These are phyloP conservation scores for Withania somnifera DNA, from an alignment of 305 asterid species.

Conservation along the genomic window DNA sequence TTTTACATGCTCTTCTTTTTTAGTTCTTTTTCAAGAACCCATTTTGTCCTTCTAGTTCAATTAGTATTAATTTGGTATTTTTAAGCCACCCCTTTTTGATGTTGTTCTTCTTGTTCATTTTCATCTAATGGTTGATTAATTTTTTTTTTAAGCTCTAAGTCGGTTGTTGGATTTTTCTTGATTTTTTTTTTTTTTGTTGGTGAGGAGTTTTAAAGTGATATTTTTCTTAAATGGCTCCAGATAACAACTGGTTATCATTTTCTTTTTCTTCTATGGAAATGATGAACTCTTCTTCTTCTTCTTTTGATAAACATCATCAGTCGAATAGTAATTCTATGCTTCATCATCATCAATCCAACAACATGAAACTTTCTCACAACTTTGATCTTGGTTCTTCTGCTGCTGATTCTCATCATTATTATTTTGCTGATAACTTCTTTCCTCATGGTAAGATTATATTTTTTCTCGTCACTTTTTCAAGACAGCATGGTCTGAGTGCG, in stretches of 20 bases:
- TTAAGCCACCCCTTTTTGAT: neutral
- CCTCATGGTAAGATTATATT: constrained; percentile 33
- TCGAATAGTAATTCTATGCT: constrained; percentile 10
- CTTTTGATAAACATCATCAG: constrained; percentile 12
- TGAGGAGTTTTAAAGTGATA: neutral
- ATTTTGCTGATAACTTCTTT: constrained; percentile 69
- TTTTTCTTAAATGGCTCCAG: constrained; percentile 55
- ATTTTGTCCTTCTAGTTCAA: neutral
- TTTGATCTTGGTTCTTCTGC: constrained; percentile 19
- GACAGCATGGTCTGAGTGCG: too few species aligned
- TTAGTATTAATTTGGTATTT: neutral
- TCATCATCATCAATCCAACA: constrained; percentile 11
- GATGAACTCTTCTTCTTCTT: constrained; percentile 36
- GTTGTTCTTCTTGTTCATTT: neutral
- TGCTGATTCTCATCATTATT: constrained; percentile 44
- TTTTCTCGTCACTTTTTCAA: too few species aligned
- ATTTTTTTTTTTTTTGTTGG: neutral
- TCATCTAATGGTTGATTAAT: neutral
- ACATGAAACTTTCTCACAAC: neutral
- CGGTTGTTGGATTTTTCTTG: neutral
- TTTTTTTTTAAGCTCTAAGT: neutral
- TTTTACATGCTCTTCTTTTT: constrained; percentile 22
- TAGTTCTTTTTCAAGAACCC: neutral
- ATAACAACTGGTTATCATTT: constrained; percentile 76
- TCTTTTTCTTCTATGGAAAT: constrained; percentile 72